Percentiles rank a stretch among this genome's conserved stretches.
phyloP scores from a whole-genome alignment of 306 rosid species.

The Vigna nakashimae region DNA sequence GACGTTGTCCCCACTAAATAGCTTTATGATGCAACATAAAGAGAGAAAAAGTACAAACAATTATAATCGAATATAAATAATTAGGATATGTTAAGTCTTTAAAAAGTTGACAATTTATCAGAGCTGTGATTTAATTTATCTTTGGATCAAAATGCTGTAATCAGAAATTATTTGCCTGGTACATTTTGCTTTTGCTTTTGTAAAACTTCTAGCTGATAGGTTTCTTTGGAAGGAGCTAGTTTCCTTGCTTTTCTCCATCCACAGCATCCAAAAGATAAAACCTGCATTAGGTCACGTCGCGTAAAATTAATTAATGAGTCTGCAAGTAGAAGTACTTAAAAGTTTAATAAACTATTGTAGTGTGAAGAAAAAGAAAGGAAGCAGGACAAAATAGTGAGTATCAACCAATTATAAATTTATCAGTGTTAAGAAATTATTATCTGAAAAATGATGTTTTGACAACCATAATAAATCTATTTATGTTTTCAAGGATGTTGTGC shows the following conservation, averaged over 20 bases:
- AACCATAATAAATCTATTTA: too few species aligned
- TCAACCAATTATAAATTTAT: too few species aligned
- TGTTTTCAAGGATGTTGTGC: too few species aligned
- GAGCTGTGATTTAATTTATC: neutral
- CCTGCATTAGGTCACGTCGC: constrained; percentile 25
- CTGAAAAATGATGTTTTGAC: too few species aligned
- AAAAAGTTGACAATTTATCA: neutral
- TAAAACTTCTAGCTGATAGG: neutral
- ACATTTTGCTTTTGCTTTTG: neutral
- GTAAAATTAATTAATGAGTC: neutral
- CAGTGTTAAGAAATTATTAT: too few species aligned
- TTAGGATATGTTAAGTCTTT: neutral
- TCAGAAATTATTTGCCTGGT: neutral
- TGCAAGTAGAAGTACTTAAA: too few species aligned
- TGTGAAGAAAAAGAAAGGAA: too few species aligned
- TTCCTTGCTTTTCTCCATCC: neutral
- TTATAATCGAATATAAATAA: neutral
- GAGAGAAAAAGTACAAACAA: neutral
- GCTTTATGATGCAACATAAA: neutral
- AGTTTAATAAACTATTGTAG: too few species aligned
- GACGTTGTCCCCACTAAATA: neutral
- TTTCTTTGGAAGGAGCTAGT: neutral
- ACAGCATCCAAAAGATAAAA: too few species aligned
- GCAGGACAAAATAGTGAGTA: too few species aligned
- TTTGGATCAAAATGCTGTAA: neutral